These are phyloP conservation scores for Chytriomyces hyalinus DNA, from an alignment of 192 early-diverging fungal species.

Conservation along the genomic window DNA sequence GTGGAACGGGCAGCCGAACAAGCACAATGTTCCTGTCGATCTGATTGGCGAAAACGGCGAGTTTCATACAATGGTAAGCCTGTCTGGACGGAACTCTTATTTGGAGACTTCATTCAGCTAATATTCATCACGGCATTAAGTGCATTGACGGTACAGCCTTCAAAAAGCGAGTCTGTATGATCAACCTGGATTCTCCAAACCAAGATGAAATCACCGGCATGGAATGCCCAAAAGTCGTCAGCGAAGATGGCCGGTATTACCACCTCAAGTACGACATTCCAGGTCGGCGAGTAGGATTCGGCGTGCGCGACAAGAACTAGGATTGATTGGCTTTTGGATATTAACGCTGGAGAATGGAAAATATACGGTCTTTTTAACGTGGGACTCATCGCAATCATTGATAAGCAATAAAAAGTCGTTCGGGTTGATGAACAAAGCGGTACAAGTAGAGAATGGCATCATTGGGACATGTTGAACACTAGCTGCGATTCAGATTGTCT, in stretches of 20 bases:
- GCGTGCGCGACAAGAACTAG: background rate
- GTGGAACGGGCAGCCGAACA: constrained; percentile 12
- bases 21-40: constrained; percentile 47
- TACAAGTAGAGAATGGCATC: no score
- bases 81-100: background rate
- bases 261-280: constrained; percentile 1
- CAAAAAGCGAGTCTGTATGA: constrained; percentile 15
- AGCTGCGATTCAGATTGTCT: no score
- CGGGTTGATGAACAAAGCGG: no score
- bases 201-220: background rate
- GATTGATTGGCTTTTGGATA: no score
- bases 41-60: constrained; percentile 71
- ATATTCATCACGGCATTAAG: constrained; percentile 15
- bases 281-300: background rate
- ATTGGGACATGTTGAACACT: no score
- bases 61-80: constrained; percentile 64
- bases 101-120: background rate
- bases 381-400: no score
- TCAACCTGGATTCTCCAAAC: background rate
- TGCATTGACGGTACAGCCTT: constrained; percentile 59
- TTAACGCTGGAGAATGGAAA: no score
- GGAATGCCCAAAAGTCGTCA: background rate
- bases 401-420: no score
- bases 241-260: constrained; percentile 1
- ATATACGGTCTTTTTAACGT: no score